phyloP scores from a whole-genome alignment of 2,329 filamentous ascomycete species.

The Cryphonectria japonica region DNA sequence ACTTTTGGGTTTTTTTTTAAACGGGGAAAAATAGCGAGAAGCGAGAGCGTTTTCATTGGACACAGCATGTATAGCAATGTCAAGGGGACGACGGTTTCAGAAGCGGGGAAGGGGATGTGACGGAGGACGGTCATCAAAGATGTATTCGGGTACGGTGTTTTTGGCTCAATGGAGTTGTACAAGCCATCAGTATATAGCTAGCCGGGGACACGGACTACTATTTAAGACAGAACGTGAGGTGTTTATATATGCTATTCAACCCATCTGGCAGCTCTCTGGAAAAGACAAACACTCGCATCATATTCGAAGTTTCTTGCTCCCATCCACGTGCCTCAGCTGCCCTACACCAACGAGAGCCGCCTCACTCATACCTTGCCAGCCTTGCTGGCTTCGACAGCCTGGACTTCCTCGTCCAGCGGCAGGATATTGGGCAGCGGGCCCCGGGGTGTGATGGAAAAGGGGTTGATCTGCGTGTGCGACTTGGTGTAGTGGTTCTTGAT shows the following conservation, averaged over 20 bases:
- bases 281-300: background rate
- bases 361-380: conserved; percentile 20
- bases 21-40: background rate
- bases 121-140: background rate
- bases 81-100: background rate
- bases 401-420: conserved; percentile 76
- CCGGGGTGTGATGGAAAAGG: conserved; percentile 75
- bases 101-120: background rate
- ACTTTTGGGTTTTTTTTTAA: background rate
- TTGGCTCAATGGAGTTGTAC: background rate
- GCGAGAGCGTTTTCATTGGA: conserved; percentile 7
- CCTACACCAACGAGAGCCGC: background rate
- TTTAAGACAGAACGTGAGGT: background rate
- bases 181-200: conserved; percentile 1
- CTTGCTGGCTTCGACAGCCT: conserved; percentile 47
- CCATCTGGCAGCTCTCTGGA: background rate
- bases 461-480: conserved; percentile 69
- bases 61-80: conserved; percentile 5
- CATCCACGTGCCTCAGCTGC: background rate
- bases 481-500: conserved; percentile 80
- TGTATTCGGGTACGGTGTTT: conserved; percentile 2
- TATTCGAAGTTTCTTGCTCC: background rate
- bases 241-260: background rate
- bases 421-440: conserved; percentile 85
- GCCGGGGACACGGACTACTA: background rate